Base-by-base conservation (phyloP, 768 basidiomycete genomes). In the Mycena rosella region DNA sequence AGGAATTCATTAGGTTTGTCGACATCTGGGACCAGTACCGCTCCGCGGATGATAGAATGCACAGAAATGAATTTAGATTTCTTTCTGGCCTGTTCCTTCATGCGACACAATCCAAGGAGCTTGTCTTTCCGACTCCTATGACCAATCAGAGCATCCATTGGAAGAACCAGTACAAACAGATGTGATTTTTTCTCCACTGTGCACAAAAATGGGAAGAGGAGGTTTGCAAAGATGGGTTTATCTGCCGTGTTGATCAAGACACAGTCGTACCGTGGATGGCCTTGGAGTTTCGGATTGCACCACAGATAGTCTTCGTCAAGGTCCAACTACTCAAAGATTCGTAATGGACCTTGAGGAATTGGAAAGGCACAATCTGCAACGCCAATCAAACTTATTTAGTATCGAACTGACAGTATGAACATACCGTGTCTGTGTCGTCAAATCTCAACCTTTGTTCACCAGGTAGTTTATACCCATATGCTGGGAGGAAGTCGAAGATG, bases 261-360 rank as follows among this genome's bases (percentile, higher is more conserved):
- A 8, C 14, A 36, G 38, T 55, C 54, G 14, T 75, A 80, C 0
- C 71, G 72, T 10, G 73, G 74, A 1, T 47, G 26, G 0, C 66
- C 42, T 36, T 74, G 70, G 62, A 82, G 82, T 0, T 49, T 52
- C 11, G 79, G 78, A 60, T 75, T 80, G 67, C 74, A 78, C 6
- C 68, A 62, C 0, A 83, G 69, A 32, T 76, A 69, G 59, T 83
- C 75, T 1, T 69, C 73, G 5, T 63, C 24, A 69, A 29, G 11
- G 54, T 30, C 80, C 80, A 82, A 30, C 65, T 78, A n/a, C 56
- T 29, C 56, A 51, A 13, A 6, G 27, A 30, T 18, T 51, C 29
- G 30, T 51, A 51, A 20, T 51, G 49, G 11, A 51, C 49, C 49
- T 51, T 51, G 17, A 51, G 29, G 30, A 30, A 51, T 51, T 32